A percentile compares a stretch with the other conserved stretches of the same genome.
phyloP scores from a whole-genome alignment of 2,329 filamentous ascomycete genomes.

The Talaromyces rugulosus region DNA sequence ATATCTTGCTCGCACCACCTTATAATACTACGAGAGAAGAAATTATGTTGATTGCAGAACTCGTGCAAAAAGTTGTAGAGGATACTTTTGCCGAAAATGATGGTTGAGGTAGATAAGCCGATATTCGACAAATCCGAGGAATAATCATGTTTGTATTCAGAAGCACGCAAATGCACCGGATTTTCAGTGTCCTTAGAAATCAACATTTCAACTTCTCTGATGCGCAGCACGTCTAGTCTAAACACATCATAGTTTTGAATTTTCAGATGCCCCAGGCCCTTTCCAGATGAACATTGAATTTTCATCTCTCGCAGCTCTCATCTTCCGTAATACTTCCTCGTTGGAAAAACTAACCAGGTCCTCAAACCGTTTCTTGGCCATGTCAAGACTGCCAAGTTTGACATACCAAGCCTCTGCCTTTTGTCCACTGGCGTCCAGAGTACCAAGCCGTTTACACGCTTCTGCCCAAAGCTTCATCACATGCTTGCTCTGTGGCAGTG shows the following conservation, averaged over 20 bases:
- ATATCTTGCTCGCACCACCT: slow-evolving; percentile 65
- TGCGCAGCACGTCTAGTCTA: too few relatives aligned
- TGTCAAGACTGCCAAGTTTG: slow-evolving; percentile 1
- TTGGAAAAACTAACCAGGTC: slow-evolving; percentile 3
- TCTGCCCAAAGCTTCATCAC: slow-evolving; percentile 4
- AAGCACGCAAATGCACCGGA: too few relatives aligned
- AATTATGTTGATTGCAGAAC: slow-evolving; percentile 53
- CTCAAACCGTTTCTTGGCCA: background rate
- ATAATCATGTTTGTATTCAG: too few relatives aligned
- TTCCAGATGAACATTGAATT: slow-evolving; percentile 1
- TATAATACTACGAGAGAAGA: slow-evolving; percentile 60
- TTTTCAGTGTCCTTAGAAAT: too few relatives aligned
- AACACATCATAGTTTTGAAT: slow-evolving; percentile 1
- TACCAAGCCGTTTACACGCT: slow-evolving; percentile 1
- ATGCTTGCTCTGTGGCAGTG: slow-evolving; percentile 5
- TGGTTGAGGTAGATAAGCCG: background rate
- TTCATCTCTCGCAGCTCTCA: slow-evolving; percentile 7
- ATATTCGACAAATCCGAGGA: too few relatives aligned
- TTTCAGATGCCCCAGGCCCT: background rate
- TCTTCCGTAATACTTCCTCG: slow-evolving; percentile 2
- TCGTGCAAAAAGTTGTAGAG: slow-evolving; percentile 48
- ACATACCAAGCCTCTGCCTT: slow-evolving; percentile 7
- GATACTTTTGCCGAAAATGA: slow-evolving; percentile 40
- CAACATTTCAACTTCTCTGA: too few relatives aligned
- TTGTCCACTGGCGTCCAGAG: background rate